Base-by-base conservation (phyloP, 805 yeast genomes). In the Lachancea lanzarotensis region DNA sequence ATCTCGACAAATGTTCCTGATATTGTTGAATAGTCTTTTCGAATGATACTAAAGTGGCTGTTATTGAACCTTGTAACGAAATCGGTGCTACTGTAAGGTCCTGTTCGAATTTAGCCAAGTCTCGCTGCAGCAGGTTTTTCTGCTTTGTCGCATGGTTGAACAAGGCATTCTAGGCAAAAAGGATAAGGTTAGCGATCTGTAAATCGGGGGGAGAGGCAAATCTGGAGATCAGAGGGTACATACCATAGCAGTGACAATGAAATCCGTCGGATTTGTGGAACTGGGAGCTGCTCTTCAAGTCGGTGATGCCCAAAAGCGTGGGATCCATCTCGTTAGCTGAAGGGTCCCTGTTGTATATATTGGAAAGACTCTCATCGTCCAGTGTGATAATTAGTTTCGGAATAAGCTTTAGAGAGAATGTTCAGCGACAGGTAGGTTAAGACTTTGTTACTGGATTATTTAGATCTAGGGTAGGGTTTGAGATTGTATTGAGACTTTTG, bases 61-160 rank as follows among this genome's bases (percentile, higher is more conserved):
- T 59, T 4, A 65, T 64, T 37, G 65, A 60, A 13, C 86, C 89
- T 56, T 82, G 89, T 11, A 84, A 60, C 1, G 95, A 80, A 45
- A 85, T 68, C 17, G 95, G 93, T 1, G 95, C 76, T 3, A 81
- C 73, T 5, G 50, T 29, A 9, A 86, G 72, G 49, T 82, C 78
- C 38, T 72, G 68, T 56, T 82, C 90, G 52, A 91, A 82, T 42
- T 70, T 65, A 16, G 75, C 71, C 40, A 91, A 66, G 54, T 89
- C 96, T 49, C 76, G 76, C 47, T 80, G 76, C 42, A 91, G 67
- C 22, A 81, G 72, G 55, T 79, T 86, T 26, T 88, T 78, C 65
- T 90, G 96, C 63, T 87, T 88, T 44, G 84, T 73, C 8, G 95
- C 96, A 63, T 87, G 95, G 67, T 87, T 91, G 68, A 83, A 88